phyloP scores from a whole-genome alignment of 495 filamentous ascomycete genomes.

The Neurospora tetraspora region DNA sequence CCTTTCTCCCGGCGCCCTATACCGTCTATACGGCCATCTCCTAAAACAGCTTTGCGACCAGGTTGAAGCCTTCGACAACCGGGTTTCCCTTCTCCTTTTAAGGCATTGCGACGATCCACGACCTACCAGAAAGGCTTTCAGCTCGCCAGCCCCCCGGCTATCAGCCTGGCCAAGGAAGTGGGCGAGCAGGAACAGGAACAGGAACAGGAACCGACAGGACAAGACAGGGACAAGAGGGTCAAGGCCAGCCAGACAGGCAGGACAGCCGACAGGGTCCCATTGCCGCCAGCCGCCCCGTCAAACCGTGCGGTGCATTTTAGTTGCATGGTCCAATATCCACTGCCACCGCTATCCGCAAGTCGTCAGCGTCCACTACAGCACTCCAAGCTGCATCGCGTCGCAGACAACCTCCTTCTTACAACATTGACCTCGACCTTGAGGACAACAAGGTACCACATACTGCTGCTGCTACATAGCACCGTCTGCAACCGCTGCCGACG shows the following conservation, averaged over 20 bases:
- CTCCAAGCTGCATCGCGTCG: constrained; percentile 11
- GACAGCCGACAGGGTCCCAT: background rate
- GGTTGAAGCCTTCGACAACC: background rate
- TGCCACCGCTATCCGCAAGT: background rate
- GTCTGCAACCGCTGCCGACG: background rate
- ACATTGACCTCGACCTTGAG: background rate
- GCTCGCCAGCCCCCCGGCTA: background rate
- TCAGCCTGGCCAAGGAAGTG: background rate
- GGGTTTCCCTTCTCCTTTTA: background rate
- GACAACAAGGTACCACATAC: background rate
- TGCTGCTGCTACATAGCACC: background rate
- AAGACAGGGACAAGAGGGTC: background rate
- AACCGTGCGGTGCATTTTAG: background rate
- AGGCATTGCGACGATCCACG: background rate
- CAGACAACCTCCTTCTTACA: constrained; percentile 3
- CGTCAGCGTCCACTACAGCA: background rate
- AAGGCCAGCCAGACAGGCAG: background rate
- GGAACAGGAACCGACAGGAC: background rate
- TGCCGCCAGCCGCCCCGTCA: background rate
- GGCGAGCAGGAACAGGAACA: background rate
- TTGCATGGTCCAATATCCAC: background rate
- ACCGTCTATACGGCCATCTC: background rate
- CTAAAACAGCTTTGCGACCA: background rate
- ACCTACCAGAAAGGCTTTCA: background rate
- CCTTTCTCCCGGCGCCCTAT: background rate